Percentiles rank a stretch among this genome's conserved stretches.
phyloP scores from a whole-genome alignment of 2,329 filamentous ascomycete genomes.

The Thelonectria olida region DNA sequence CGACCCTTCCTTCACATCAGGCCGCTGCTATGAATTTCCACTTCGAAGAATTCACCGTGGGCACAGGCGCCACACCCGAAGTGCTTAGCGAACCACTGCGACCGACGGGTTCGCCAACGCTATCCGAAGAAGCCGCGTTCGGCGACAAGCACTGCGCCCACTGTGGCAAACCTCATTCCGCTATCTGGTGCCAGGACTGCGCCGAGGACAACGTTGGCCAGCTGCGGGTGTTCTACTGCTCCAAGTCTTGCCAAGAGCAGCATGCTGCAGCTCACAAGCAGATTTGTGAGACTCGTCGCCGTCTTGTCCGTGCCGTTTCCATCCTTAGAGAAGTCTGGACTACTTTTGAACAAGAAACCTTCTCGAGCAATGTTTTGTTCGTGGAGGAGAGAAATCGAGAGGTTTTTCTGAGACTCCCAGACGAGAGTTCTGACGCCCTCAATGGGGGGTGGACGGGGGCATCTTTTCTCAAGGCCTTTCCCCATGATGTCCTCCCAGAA shows the following conservation, averaged over 20 bases:
- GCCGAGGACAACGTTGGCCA: background rate
- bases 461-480: background rate
- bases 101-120: background rate
- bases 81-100: background rate
- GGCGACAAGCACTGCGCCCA: background rate
- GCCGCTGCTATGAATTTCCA: too few species aligned
- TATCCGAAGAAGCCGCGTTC: background rate
- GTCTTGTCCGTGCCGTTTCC: background rate
- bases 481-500: background rate
- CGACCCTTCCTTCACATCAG: too few species aligned
- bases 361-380: background rate
- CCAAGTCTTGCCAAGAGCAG: background rate
- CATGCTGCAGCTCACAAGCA: background rate
- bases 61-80: too few species aligned
- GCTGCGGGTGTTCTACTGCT: background rate
- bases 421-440: background rate
- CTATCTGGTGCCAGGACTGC: background rate
- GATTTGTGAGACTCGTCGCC: background rate
- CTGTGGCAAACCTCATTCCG: background rate
- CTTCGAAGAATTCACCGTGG: too few species aligned
- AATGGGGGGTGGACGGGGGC: background rate
- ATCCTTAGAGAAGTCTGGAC: background rate
- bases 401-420: background rate
- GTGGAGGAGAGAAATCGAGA: background rate
- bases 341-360: background rate